These are phyloP conservation scores for Citropsis articulata DNA, from an alignment of 345 rosid species.

Conservation along the genomic window DNA sequence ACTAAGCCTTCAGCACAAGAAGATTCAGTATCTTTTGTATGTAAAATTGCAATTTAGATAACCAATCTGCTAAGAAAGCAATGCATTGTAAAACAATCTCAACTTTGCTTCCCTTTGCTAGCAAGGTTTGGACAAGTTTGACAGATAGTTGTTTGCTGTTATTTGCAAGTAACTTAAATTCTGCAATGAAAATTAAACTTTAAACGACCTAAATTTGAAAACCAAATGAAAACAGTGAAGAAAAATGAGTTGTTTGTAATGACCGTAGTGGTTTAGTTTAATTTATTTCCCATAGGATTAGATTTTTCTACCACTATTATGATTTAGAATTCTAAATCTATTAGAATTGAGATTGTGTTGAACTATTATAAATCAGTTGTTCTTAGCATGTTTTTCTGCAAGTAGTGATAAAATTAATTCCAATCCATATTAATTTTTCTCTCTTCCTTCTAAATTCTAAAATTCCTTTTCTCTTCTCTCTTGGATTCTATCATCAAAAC, in stretches of 20 bases:
- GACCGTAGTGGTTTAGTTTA: too few species aligned
- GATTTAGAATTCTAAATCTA: too few species aligned
- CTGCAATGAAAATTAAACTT: background rate
- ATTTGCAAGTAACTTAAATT: background rate
- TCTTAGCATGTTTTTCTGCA: accelerated
- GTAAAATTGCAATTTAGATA: background rate
- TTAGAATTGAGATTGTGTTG: too few species aligned
- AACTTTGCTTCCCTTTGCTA: background rate
- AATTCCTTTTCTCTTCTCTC: too few species aligned
- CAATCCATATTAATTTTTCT: too few species aligned
- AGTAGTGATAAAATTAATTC: too few species aligned
- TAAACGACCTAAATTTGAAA: background rate
- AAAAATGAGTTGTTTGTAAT: too few species aligned
- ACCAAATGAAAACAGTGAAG: background rate
- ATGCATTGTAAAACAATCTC: background rate
- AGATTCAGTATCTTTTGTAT: background rate
- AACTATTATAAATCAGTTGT: too few species aligned
- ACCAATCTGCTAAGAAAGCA: background rate
- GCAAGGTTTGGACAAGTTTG: background rate
- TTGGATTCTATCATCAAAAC: too few species aligned
- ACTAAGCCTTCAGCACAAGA: background rate
- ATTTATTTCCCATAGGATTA: too few species aligned
- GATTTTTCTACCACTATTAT: too few species aligned
- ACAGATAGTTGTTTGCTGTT: background rate
- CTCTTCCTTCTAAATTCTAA: too few species aligned